phyloP scores from a whole-genome alignment of 345 rosid genomes.

The Eucalyptus guilfoylei region DNA sequence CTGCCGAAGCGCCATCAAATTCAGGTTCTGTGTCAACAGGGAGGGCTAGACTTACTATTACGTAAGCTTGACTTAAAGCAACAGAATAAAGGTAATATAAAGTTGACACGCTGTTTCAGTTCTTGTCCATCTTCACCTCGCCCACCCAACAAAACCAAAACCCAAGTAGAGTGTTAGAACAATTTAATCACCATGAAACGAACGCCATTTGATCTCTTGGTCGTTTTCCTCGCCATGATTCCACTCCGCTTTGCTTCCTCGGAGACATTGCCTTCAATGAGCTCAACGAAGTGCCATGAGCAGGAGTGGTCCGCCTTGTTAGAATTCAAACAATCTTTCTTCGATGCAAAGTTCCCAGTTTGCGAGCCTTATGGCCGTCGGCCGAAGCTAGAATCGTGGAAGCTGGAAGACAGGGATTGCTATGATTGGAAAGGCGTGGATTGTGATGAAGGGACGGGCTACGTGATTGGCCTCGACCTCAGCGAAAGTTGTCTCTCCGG shows the following conservation, averaged over 20 bases:
- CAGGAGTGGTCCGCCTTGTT: background rate
- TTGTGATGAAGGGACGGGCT: background rate
- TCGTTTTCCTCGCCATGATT: background rate
- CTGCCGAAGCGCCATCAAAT: no score
- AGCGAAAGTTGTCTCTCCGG: background rate
- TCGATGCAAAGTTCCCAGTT: rapidly evolving
- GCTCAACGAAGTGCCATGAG: background rate
- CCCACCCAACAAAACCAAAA: no score
- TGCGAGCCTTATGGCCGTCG: rapidly evolving
- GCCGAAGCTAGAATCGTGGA: background rate
- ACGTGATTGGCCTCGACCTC: constrained; percentile 1
- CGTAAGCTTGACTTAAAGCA: no score
- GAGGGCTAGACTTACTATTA: no score
- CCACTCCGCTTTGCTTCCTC: background rate
- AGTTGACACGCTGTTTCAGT: no score
- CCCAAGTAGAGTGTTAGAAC: background rate
- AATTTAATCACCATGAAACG: background rate
- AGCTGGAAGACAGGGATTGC: background rate
- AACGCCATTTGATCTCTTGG: background rate
- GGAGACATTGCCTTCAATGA: background rate
- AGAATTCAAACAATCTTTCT: background rate
- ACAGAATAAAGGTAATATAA: no score
- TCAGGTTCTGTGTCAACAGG: no score
- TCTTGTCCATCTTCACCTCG: background rate
- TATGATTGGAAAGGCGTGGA: background rate